Percentiles rank a stretch among this genome's conserved stretches.
Evolutionary conservation across 1,139 yeast species (phyloP).

Genomic region (Sugiyamaella sp.): DNA sequence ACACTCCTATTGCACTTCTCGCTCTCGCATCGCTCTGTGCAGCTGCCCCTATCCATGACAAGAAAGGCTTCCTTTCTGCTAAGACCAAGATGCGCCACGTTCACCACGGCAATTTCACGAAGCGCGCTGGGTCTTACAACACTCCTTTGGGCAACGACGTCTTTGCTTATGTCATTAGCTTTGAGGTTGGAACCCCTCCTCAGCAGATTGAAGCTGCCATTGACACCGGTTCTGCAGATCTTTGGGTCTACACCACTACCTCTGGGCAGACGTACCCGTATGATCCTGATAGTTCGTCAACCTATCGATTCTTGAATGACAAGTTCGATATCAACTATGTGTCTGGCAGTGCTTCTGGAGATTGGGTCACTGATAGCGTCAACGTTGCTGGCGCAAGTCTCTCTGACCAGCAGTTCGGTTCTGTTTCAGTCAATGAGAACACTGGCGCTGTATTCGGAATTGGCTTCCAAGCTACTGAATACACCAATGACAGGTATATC

Average conservation of each 20-base stretch:
- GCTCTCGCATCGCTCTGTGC: neutral
- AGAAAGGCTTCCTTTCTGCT: neutral
- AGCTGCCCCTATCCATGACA: neutral
- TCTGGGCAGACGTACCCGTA: constrained; percentile 36
- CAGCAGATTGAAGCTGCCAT: constrained; percentile 56
- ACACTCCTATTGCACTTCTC: neutral
- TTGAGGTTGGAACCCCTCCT: constrained; percentile 58
- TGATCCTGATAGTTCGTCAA: constrained; percentile 28
- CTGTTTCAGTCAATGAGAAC: constrained; percentile 38
- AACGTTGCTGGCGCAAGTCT: constrained; percentile 39
- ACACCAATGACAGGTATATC: constrained; percentile 27
- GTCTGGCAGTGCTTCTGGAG: constrained; percentile 61
- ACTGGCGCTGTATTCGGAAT: constrained; percentile 42
- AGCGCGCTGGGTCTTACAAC: neutral
- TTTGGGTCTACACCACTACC: constrained; percentile 62
- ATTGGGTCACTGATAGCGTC: constrained; percentile 61
- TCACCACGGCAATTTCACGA: neutral
- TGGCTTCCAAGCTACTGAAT: constrained; percentile 44
- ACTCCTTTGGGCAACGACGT: constrained; percentile 1
- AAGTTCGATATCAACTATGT: constrained; percentile 57
- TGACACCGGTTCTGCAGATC: constrained; percentile 72
- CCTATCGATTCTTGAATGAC: constrained; percentile 17
- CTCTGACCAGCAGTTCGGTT: constrained; percentile 35
- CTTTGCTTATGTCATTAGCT: constrained; percentile 3
- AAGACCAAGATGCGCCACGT: neutral